Conservation (phyloP, 345 rosid genomes). For the Zanthoxylum bungeanum region DNA sequence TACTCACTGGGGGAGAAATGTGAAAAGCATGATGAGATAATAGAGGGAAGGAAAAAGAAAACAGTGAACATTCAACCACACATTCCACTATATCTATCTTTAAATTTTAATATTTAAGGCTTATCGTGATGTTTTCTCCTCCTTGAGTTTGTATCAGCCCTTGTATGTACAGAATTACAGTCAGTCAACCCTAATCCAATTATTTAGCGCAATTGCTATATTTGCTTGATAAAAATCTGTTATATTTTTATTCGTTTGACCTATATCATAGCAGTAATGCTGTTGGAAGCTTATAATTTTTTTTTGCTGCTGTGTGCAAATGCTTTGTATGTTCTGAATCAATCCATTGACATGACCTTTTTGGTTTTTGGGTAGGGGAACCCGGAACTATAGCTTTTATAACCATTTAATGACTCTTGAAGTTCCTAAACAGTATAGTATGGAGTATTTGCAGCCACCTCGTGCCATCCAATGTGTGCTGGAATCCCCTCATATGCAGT, state of each 20-base stretch:
- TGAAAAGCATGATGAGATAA: not conserved
- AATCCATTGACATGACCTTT: not conserved
- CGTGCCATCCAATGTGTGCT: not conserved
- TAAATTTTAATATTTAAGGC: not conserved
- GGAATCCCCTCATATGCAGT: not conserved
- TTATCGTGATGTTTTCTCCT: not conserved
- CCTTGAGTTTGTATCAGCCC: not conserved
- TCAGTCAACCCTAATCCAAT: not conserved
- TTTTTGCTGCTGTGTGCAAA: not conserved
- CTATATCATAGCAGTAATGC: not conserved
- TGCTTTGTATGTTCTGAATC: not conserved
- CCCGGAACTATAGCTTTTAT: not conserved
- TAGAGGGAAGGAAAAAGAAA: not conserved
- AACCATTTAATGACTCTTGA: not conserved
- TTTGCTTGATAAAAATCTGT: not conserved
- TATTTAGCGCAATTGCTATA: not conserved
- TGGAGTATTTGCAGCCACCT: not conserved
- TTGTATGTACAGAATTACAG: not conserved
- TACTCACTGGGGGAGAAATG: not conserved
- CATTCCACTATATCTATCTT: not conserved
- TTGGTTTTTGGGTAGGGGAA: not conserved
- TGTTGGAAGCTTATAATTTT: not conserved
- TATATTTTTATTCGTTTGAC: not conserved
- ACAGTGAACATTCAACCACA: not conserved
- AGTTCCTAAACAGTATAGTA: not conserved